A percentile compares a stretch with the other conserved stretches of the same genome.
Conservation (phyloP, 805 yeast species). For the Ogataea pini region DNA sequence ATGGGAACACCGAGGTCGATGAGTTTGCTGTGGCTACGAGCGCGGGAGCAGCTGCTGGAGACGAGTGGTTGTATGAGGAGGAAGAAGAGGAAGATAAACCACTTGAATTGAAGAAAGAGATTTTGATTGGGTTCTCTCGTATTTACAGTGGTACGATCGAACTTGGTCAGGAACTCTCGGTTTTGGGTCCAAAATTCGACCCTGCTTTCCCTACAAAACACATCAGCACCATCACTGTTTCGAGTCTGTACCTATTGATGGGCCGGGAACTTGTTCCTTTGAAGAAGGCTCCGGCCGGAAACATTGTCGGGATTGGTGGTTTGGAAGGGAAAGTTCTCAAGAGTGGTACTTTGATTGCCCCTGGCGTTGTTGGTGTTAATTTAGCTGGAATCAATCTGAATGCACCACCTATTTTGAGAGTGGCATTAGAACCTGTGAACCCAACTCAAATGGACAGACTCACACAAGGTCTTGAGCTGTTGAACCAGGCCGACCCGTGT, state of each 20-base stretch:
- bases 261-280: constrained; percentile 85
- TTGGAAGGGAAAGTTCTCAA: constrained; percentile 79
- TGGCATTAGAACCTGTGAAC: constrained; percentile 92
- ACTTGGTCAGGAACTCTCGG: constrained; percentile 72
- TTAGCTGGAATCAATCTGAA: constrained; percentile 73
- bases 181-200: constrained; percentile 85
- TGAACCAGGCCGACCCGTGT: constrained; percentile 92
- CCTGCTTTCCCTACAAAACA: constrained; percentile 62
- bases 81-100: constrained; percentile 47
- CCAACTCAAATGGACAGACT: constrained; percentile 76
- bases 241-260: constrained; percentile 81
- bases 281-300: constrained; percentile 87
- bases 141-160: constrained; percentile 81
- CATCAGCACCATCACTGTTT: constrained; percentile 56
- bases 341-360: constrained; percentile 76
- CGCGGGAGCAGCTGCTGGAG: constrained; percentile 13
- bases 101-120: constrained; percentile 50
- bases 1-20: constrained; percentile 11
- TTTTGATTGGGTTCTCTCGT: constrained; percentile 83
- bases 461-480: constrained; percentile 72
- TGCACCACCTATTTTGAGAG: constrained; percentile 90
- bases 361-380: constrained; percentile 62
- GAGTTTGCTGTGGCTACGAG: constrained; percentile 20
- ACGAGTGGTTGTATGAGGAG: constrained; percentile 49
- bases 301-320: constrained; percentile 92